Percentiles rank a stretch among this genome's conserved stretches.
These are phyloP conservation scores for Colletotrichum godetiae DNA, from an alignment of 2,329 filamentous ascomycete genomes.

Conservation along the genomic window DNA sequence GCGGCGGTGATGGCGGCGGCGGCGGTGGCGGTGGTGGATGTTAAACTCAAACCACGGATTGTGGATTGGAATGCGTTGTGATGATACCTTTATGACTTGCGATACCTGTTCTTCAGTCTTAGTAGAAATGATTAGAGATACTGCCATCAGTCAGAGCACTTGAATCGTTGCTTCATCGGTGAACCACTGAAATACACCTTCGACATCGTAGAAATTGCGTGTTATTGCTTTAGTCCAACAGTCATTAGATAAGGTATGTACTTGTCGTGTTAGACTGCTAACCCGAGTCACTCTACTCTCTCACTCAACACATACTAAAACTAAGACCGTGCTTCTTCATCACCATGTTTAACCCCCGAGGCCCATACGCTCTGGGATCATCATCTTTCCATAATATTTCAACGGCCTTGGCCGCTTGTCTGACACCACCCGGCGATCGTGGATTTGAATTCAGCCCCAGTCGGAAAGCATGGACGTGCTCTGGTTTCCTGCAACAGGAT, in stretches of 20 bases:
- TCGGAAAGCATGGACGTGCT: neutral
- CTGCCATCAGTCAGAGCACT: neutral
- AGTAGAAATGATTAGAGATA: neutral
- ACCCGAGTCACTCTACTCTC: too few species aligned
- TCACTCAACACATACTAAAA: constrained; percentile 4
- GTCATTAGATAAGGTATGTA: neutral
- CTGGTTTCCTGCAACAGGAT: neutral
- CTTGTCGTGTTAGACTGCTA: too few species aligned
- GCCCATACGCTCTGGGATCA: constrained; percentile 1
- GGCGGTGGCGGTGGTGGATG: neutral
- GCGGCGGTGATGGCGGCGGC: neutral
- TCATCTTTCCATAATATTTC: neutral
- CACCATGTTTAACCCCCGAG: neutral
- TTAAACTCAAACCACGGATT: neutral
- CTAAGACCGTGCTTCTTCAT: constrained; percentile 14
- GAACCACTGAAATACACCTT: too few species aligned
- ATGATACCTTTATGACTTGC: neutral
- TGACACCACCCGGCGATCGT: neutral
- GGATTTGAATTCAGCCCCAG: neutral
- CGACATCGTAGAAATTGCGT: too few species aligned
- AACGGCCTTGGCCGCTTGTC: neutral
- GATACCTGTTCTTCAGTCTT: neutral
- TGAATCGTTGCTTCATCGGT: too few species aligned
- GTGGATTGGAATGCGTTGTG: neutral
- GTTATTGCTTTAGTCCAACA: too few species aligned